These are phyloP conservation scores for Boletus rubroflammeus DNA, from an alignment of 768 basidiomycete species.

Conservation along the genomic window DNA sequence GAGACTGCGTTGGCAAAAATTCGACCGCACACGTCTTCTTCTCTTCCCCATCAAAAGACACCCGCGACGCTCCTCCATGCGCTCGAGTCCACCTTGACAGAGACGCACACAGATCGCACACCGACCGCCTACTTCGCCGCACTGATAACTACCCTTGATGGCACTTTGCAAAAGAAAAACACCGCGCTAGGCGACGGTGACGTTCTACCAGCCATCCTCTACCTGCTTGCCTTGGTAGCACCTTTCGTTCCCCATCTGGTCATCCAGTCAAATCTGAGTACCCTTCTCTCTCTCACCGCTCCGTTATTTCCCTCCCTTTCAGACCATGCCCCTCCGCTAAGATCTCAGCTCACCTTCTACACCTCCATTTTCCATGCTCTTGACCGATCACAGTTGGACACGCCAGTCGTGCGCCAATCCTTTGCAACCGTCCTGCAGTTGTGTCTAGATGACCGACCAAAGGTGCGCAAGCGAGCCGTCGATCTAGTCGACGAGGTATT, in stretches of 20 bases:
- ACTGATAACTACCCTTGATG: constrained; percentile 78
- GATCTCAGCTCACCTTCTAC: constrained; percentile 82
- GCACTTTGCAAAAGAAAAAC: constrained; percentile 62
- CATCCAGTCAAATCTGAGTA: constrained; percentile 69
- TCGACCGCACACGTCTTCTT: constrained; percentile 77
- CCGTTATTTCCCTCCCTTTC: constrained; percentile 71
- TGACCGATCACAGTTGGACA: constrained; percentile 68
- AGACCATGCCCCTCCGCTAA: constrained; percentile 70
- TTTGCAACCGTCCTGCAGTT: constrained; percentile 84
- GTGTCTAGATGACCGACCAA: constrained; percentile 84
- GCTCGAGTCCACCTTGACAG: constrained; percentile 74
- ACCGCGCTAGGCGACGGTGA: constrained; percentile 69
- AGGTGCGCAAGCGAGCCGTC: constrained; percentile 88
- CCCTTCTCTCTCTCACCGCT: constrained; percentile 68
- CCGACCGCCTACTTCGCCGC: constrained; percentile 96
- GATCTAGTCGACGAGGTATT: constrained; percentile 82
- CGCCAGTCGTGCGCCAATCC: constrained; percentile 65
- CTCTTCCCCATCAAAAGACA: constrained; percentile 81
- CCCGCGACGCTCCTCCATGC: constrained; percentile 84
- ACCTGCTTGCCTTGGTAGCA: constrained; percentile 33
- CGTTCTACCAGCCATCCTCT: constrained; percentile 32
- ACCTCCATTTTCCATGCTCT: constrained; percentile 65
- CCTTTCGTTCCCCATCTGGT: constrained; percentile 69
- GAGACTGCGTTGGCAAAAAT: constrained; percentile 78
- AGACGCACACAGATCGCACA: constrained; percentile 61